phyloP scores from a whole-genome alignment of 768 basidiomycete genomes.

The Leccinum fibrillosum region DNA sequence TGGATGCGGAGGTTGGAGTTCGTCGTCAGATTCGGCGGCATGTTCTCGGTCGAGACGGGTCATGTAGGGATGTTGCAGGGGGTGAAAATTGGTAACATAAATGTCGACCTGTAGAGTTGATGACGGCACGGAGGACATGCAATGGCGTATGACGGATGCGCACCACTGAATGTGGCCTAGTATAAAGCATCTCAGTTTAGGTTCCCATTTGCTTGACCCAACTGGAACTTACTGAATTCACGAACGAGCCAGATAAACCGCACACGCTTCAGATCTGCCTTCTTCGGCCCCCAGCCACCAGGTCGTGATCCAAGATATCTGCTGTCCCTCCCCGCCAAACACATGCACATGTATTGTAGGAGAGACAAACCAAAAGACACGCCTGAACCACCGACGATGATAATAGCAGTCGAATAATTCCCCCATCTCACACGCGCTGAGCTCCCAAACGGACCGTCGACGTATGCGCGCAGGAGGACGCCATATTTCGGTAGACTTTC shows the following conservation, averaged over 20 bases:
- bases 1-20: too few species aligned
- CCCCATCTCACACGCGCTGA: conserved; percentile 57
- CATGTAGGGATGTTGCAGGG: background rate
- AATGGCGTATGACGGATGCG: conserved; percentile 60
- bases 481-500: conserved; percentile 39
- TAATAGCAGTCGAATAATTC: conserved; percentile 52
- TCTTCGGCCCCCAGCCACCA: conserved; percentile 41
- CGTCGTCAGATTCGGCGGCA: too few species aligned
- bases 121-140: conserved; percentile 50
- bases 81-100: conserved; percentile 63
- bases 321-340: conserved; percentile 55
- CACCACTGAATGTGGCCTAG: conserved; percentile 77
- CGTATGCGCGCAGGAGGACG: conserved; percentile 50
- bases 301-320: conserved; percentile 43
- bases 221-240: conserved; percentile 58
- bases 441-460: conserved; percentile 73
- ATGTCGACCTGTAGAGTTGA: conserved; percentile 61
- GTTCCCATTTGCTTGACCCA: background rate
- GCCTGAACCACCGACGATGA: conserved; percentile 72
- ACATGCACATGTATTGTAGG: conserved; percentile 59
- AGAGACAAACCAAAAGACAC: conserved; percentile 70
- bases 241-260: conserved; percentile 77
- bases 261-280: conserved; percentile 48
- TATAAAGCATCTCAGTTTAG: background rate
- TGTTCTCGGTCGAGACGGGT: too few species aligned